phyloP scores from a whole-genome alignment of 352 stramenopile genomes.

The Globisporangium nunn region DNA sequence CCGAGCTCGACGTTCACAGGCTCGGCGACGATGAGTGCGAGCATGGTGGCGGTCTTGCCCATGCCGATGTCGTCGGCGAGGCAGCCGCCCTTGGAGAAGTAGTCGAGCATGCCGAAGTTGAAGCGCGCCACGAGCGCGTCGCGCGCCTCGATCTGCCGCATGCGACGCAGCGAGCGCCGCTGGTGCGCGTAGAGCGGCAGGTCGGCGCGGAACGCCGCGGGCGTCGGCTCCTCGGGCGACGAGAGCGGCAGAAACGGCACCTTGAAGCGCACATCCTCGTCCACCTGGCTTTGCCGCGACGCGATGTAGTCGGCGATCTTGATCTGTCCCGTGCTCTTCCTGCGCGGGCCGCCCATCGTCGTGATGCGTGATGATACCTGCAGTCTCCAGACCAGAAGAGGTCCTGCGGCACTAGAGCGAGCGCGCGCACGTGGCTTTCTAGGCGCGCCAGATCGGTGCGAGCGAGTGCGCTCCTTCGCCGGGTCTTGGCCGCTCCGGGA shows the following conservation, averaged over 20 bases:
- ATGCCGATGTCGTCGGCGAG: conserved; percentile 78
- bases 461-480: too few species aligned
- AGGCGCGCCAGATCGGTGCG: too few species aligned
- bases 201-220: conserved; percentile 30
- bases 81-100: conserved; percentile 62
- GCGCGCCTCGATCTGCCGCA: conserved; percentile 72
- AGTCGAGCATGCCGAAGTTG: conserved; percentile 72
- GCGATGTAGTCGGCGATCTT: conserved; percentile 55
- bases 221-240: conserved; percentile 55
- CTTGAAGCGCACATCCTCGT: conserved; percentile 71
- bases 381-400: too few species aligned
- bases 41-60: conserved; percentile 80
- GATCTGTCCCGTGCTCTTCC: conserved; percentile 26
- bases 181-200: conserved; percentile 77
- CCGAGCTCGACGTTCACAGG: conserved; percentile 36
- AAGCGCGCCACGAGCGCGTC: conserved; percentile 57
- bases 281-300: conserved; percentile 19
- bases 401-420: too few species aligned
- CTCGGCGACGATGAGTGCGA: conserved; percentile 64
- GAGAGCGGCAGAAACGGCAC: conserved; percentile 79
- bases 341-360: conserved; percentile 2
- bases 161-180: conserved; percentile 75
- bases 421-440: too few species aligned
- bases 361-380: neutral
- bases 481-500: too few species aligned